These are phyloP conservation scores for Globisporangium irregulare DNA, from an alignment of 352 stramenopile genomes.

Conservation along the genomic window DNA sequence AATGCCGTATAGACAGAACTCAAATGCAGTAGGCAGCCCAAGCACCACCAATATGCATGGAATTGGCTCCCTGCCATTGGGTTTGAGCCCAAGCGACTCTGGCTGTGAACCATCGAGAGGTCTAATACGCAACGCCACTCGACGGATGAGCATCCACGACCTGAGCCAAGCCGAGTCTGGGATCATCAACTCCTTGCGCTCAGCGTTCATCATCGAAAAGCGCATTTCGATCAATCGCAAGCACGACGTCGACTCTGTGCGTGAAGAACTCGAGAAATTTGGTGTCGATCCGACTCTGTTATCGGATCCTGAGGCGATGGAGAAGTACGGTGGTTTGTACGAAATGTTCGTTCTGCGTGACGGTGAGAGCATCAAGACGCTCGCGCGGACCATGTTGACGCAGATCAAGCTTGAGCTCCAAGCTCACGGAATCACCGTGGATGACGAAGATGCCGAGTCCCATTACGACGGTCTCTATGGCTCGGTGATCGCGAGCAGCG, in stretches of 20 bases:
- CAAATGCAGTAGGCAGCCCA: too few species aligned
- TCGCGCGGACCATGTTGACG: constrained; percentile 50
- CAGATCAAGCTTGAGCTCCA: constrained; percentile 70
- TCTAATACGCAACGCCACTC: constrained; percentile 29
- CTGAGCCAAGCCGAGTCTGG: constrained; percentile 43
- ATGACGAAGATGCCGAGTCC: constrained; percentile 52
- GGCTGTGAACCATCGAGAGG: neutral
- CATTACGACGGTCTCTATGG: constrained; percentile 66
- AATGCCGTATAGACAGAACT: neutral
- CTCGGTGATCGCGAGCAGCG: constrained; percentile 45
- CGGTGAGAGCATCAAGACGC: constrained; percentile 57
- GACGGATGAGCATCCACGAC: constrained; percentile 40
- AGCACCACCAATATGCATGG: too few species aligned
- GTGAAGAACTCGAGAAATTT: constrained; percentile 58
- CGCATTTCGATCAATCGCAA: constrained; percentile 59
- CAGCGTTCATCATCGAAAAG: constrained; percentile 69
- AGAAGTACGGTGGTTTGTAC: constrained; percentile 57
- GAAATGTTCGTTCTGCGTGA: constrained; percentile 68
- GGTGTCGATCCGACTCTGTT: constrained; percentile 25
- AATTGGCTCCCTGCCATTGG: too few species aligned
- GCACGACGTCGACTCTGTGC: constrained; percentile 31
- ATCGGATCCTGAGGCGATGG: constrained; percentile 19
- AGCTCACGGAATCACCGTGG: constrained; percentile 50
- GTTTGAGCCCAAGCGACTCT: too few species aligned
- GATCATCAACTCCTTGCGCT: constrained; percentile 55